These are phyloP conservation scores for rapeseed (Brassica napus) DNA, from an alignment of 345 rosid species.

Conservation along the genomic window DNA sequence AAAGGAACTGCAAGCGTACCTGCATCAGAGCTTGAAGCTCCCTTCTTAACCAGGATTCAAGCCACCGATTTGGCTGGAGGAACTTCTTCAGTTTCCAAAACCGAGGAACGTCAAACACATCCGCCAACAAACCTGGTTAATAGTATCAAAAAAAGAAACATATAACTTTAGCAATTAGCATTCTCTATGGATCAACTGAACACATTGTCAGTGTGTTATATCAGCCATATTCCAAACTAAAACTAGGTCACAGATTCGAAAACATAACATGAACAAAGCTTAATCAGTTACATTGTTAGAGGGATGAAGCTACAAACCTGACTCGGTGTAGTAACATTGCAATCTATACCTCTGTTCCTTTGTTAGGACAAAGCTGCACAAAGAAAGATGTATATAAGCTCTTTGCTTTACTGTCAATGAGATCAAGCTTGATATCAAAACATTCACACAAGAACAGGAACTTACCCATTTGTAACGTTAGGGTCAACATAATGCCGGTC, in stretches of 20 bases:
- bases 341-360: constrained; percentile 75
- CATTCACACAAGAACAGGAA: no score
- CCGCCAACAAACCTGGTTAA: constrained; percentile 59
- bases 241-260: not conserved
- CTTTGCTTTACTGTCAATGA: not conserved
- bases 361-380: constrained; percentile 61
- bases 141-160: not conserved
- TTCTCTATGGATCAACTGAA: not conserved
- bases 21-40: constrained; percentile 87
- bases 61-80: constrained; percentile 61
- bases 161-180: no score
- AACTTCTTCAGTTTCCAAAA: constrained; percentile 74
- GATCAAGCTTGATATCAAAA: not conserved
- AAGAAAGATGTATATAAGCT: not conserved
- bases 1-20: constrained; percentile 35
- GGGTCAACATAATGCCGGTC: constrained; percentile 59
- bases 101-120: constrained; percentile 48
- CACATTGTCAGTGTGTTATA: not conserved
- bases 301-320: constrained; percentile 46
- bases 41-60: constrained; percentile 72
- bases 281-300: not conserved
- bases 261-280: not conserved
- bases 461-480: constrained; percentile 52
- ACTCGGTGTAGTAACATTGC: constrained; percentile 63
- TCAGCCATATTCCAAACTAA: not conserved